Percentiles rank a stretch among this genome's conserved stretches.
Conservation (phyloP, 2,329 filamentous ascomycete species). For the Calonectria hawksworthii region DNA sequence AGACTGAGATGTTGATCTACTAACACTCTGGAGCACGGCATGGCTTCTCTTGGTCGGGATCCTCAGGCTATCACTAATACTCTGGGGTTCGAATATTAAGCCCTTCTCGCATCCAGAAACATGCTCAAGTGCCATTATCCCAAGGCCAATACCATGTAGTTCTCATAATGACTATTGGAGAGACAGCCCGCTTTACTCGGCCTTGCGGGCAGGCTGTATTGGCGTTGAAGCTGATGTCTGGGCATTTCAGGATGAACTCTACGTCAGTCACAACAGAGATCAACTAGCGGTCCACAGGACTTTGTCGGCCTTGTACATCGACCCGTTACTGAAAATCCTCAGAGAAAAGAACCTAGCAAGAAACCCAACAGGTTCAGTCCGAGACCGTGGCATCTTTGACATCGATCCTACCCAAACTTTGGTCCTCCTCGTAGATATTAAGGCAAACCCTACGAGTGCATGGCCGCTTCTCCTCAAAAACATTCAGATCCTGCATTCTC, state of each 20-base stretch:
- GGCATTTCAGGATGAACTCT: slow-evolving; percentile 67
- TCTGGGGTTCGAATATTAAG: slow-evolving; percentile 3
- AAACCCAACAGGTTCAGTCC: slow-evolving; percentile 34
- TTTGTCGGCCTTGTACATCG: slow-evolving; percentile 73
- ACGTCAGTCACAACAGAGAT: slow-evolving; percentile 73
- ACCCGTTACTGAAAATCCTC: slow-evolving; percentile 73
- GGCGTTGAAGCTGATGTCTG: slow-evolving; percentile 80
- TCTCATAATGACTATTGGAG: slow-evolving; percentile 82
- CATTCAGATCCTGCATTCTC: slow-evolving; percentile 70
- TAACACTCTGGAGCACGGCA: slow-evolving; percentile 16
- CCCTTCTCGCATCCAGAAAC: neutral
- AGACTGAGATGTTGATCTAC: too few species aligned
- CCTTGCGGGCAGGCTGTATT: slow-evolving; percentile 70
- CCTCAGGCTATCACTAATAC: slow-evolving; percentile 22
- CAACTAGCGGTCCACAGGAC: slow-evolving; percentile 69
- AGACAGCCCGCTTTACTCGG: slow-evolving; percentile 72
- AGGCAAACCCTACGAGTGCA: slow-evolving; percentile 57
- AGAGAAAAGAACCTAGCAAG: slow-evolving; percentile 56
- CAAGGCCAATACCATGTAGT: slow-evolving; percentile 69
- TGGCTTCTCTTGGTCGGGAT: slow-evolving; percentile 26
- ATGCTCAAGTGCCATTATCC: neutral
- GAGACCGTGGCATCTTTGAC: slow-evolving; percentile 67
- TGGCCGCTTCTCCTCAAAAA: slow-evolving; percentile 46
- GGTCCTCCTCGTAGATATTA: slow-evolving; percentile 78
- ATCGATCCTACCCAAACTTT: slow-evolving; percentile 66